Base-by-base conservation (phyloP, 2,329 filamentous ascomycete genomes). In the Botrytis medusae region DNA sequence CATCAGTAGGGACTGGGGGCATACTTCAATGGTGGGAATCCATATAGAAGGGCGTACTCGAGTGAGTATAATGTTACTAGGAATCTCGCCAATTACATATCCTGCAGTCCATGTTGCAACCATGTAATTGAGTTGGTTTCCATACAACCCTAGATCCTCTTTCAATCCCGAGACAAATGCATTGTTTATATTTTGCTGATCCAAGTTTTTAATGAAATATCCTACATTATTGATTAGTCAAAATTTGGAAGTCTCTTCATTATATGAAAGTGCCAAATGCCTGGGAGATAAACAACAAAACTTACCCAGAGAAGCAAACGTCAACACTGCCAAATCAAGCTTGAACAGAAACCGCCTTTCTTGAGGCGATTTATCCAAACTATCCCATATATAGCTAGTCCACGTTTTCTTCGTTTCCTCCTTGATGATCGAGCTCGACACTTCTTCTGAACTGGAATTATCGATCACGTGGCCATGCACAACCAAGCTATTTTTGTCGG, bases 81-180 rank as follows among this genome's bases (percentile, higher is more conserved):
- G 85, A 16, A 87, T 83, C 74, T 87, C 82, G 4, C 85, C 85
- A 62, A 87, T 83, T 0, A 87, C 84, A 74, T 88, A 88, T 25
- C 87, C 87, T 1, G 85, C 83, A 0, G 75, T 76, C 65, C 69
- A 76, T 22, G 72, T 73, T n/a, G 75, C 72, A n/a, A 68, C 72
- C 44, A 69, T 74, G 34, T 73, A 74, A 51, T 73, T 73, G 34
- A 73, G 82, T 73, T 90, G 82, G 74, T 90, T 88, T 2, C 83
- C 83, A 62, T 86, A 85, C 18, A 89, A 78, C 2, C 80, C 75
- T 10, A 87, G 81, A 69, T 87, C 83, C 69, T 86, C 82, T 65
- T 79, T 75, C 84, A 85, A 86, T 46, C 84, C 84, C 34, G 83
- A 84, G 7, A 85, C 83, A 74, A 84, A 86, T 12, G 84, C 83